A percentile compares a stretch with the other conserved stretches of the same genome.
Evolutionary conservation across 1,284 basidiomycete genomes (phyloP).

Genomic region (Marasmius sp.): DNA sequence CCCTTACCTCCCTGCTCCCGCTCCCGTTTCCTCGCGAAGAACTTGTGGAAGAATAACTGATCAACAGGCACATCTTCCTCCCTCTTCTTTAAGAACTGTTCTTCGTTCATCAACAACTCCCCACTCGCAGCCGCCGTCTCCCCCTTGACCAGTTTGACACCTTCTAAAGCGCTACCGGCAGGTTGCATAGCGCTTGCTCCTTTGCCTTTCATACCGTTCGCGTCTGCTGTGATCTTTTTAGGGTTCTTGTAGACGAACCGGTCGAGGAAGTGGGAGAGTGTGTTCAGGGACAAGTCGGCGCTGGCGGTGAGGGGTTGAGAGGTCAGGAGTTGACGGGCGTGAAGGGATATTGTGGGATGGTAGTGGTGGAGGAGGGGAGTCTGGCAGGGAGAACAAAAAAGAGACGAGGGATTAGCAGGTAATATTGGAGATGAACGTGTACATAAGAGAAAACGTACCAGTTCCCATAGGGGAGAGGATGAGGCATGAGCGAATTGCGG

Average conservation of each 20-base stretch:
- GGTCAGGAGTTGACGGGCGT: constrained; percentile 80
- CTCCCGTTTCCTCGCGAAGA: constrained; percentile 63
- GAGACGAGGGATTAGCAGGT: no score
- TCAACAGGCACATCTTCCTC: constrained; percentile 84
- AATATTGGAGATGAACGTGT: neutral
- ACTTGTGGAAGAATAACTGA: constrained; percentile 74
- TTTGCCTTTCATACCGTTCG: constrained; percentile 45
- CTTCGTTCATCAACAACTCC: constrained; percentile 69
- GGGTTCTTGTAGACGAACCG: constrained; percentile 92
- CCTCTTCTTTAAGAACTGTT: constrained; percentile 75
- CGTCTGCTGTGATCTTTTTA: constrained; percentile 61
- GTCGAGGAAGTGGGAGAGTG: constrained; percentile 90
- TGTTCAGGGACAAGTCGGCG: constrained; percentile 90
- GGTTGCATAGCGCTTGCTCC: constrained; percentile 96
- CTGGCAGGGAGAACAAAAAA: constrained; percentile 35
- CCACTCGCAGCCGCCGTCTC: constrained; percentile 45
- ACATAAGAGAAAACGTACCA: constrained; percentile 50
- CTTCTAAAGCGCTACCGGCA: constrained; percentile 64
- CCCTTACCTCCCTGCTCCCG: constrained; percentile 43
- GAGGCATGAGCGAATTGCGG: constrained; percentile 88
- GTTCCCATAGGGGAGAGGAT: constrained; percentile 84
- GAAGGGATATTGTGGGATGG: constrained; percentile 89
- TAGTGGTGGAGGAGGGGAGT: constrained; percentile 83
- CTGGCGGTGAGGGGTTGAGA: constrained; percentile 75
- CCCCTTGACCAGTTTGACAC: constrained; percentile 75